Conservation (phyloP, 2,329 filamentous ascomycete genomes). For the Fusarium sp. region DNA sequence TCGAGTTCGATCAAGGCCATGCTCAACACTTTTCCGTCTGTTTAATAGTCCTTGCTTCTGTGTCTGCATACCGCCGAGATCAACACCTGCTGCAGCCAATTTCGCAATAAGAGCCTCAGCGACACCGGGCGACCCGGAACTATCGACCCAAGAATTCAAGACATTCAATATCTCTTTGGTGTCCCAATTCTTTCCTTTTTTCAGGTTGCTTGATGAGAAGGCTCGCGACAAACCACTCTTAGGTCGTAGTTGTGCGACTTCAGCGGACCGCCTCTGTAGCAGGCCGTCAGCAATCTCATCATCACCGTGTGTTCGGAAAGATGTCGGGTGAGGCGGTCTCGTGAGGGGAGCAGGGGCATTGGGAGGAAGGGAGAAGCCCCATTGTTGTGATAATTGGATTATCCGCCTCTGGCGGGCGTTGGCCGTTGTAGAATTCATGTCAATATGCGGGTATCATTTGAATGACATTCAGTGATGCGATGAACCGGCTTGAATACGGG, state of each 20-base stretch:
- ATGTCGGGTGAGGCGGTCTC: conserved; percentile 58
- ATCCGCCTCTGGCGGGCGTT: conserved; percentile 62
- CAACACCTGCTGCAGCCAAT: conserved; percentile 62
- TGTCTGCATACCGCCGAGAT: conserved; percentile 63
- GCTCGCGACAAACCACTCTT: conserved; percentile 57
- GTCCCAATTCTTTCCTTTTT: conserved; percentile 65
- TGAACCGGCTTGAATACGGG: background rate
- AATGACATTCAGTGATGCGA: background rate
- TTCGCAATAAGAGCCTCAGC: conserved; percentile 68
- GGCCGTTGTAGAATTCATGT: conserved; percentile 50
- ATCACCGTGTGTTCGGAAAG: conserved; percentile 62
- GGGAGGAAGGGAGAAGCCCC: conserved; percentile 58
- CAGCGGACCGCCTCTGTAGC: conserved; percentile 59
- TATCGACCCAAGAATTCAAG: conserved; percentile 62
- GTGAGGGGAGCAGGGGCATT: conserved; percentile 55
- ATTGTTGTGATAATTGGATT: conserved; percentile 63
- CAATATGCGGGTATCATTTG: conserved; percentile 33
- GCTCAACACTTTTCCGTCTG: conserved; percentile 63
- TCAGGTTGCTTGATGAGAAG: conserved; percentile 55
- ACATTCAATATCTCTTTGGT: conserved; percentile 65
- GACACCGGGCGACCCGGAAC: conserved; percentile 64
- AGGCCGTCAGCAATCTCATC: conserved; percentile 67
- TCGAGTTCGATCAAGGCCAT: conserved; percentile 61
- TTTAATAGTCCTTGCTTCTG: conserved; percentile 62
- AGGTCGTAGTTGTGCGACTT: conserved; percentile 52